Conservation (phyloP, 331 rosid species). For the Spiraea crenata region DNA sequence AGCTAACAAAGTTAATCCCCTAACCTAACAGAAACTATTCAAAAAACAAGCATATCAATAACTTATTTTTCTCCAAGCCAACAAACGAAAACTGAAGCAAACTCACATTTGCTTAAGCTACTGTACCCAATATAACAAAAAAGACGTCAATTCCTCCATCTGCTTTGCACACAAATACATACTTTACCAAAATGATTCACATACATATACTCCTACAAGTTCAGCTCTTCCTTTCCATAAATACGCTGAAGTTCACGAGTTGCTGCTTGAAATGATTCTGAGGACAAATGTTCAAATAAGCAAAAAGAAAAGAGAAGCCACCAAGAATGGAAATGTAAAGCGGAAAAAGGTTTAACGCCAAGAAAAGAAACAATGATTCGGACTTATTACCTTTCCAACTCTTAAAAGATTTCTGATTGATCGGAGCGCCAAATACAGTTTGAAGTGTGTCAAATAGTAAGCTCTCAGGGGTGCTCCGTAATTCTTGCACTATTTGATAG, state of each 20-base stretch:
- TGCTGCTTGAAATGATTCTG: conserved; percentile 96
- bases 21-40: too few relatives aligned
- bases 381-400: conserved; percentile 65
- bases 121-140: conserved; percentile 3
- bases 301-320: neutral
- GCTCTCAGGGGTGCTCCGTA: conserved; percentile 76
- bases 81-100: neutral
- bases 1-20: neutral
- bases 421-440: conserved; percentile 77
- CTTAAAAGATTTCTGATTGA: conserved; percentile 79
- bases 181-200: conserved; percentile 14
- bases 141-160: conserved; percentile 13
- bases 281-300: neutral
- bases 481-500: conserved; percentile 84
- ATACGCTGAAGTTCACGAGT: conserved; percentile 92
- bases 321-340: neutral
- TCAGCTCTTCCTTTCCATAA: conserved; percentile 75
- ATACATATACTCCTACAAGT: conserved; percentile 30
- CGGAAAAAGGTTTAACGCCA: neutral
- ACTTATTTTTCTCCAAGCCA: neutral
- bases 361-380: neutral
- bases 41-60: neutral
- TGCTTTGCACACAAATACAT: neutral
- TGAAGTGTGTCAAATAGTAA: conserved; percentile 70
- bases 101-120: neutral